Percentiles rank a stretch among this genome's conserved stretches.
Evolutionary conservation across 768 basidiomycete species (phyloP).

Genomic region (Termitomyces sp.): DNA sequence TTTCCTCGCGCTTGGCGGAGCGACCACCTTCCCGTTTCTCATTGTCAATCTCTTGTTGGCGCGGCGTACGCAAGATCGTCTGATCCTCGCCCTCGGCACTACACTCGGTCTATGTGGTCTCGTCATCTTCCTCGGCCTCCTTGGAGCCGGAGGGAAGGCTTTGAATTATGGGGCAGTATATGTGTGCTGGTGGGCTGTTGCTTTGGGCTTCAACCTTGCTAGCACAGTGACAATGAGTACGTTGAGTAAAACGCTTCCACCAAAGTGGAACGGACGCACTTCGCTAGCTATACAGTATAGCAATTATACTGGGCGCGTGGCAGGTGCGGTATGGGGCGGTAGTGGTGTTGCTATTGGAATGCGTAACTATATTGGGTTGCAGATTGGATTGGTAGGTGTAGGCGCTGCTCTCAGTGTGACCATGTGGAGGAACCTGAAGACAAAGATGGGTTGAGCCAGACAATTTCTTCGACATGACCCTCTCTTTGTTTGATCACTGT

Average conservation of each 20-base stretch:
- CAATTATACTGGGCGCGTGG: conserved; percentile 61
- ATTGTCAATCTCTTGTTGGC: conserved; percentile 54
- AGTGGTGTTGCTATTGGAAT: conserved; percentile 57
- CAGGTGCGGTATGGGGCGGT: conserved; percentile 67
- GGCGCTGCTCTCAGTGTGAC: conserved; percentile 49
- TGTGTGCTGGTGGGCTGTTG: conserved; percentile 53
- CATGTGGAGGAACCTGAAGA: conserved; percentile 61
- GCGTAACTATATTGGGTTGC: conserved; percentile 52
- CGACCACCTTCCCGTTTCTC: conserved; percentile 61
- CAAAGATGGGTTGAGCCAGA: conserved; percentile 41
- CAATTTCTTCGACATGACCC: not conserved
- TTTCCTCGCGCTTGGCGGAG: conserved; percentile 65
- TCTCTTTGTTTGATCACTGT: not conserved
- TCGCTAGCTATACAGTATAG: conserved; percentile 63
- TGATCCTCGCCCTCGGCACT: conserved; percentile 49
- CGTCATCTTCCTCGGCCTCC: conserved; percentile 42
- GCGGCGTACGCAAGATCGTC: conserved; percentile 54
- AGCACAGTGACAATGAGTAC: conserved; percentile 64
- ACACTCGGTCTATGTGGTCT: conserved; percentile 48
- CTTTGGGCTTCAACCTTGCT: conserved; percentile 71
- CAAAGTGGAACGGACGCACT: conserved; percentile 52
- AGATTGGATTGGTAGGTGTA: conserved; percentile 56
- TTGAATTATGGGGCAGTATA: conserved; percentile 40
- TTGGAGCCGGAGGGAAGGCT: conserved; percentile 21
- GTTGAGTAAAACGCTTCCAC: conserved; percentile 65